These are phyloP conservation scores for Pyrenochaeta sp. DNA, from an alignment of 2,329 filamentous ascomycete genomes.

Conservation along the genomic window DNA sequence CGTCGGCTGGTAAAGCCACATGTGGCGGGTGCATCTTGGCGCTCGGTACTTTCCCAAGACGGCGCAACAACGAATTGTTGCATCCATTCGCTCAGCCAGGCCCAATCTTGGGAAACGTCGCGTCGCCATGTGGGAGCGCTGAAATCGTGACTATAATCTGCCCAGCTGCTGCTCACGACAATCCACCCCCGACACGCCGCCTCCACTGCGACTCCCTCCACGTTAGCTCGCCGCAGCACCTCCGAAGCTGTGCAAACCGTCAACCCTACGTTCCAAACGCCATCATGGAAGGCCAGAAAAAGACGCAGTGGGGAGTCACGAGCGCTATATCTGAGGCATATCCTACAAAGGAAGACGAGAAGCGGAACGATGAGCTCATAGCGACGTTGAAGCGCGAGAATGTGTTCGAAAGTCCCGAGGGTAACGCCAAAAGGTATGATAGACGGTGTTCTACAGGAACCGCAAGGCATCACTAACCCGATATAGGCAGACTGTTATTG, in stretches of 20 bases:
- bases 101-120: constrained; percentile 22
- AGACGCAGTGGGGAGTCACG: constrained; percentile 73
- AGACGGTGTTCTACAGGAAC: constrained; percentile 18
- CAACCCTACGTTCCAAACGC: constrained; percentile 10
- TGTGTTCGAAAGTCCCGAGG: constrained; percentile 85
- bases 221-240: constrained; percentile 32
- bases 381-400: constrained; percentile 87
- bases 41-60: constrained; percentile 20
- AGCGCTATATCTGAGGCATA: constrained; percentile 80
- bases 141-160: constrained; percentile 12
- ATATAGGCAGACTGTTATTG: constrained; percentile 74
- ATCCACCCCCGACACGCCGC: constrained; percentile 18
- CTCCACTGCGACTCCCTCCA: constrained; percentile 23
- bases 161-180: constrained; percentile 20
- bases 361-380: constrained; percentile 79
- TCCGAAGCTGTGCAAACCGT: constrained; percentile 22
- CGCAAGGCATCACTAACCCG: constrained; percentile 13
- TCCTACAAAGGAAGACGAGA: constrained; percentile 79
- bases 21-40: constrained; percentile 28
- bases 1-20: constrained; percentile 16
- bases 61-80: constrained; percentile 18
- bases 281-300: constrained; percentile 45
- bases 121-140: constrained; percentile 45
- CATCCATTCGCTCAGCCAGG: constrained; percentile 27
- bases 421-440: constrained; percentile 79